Evolutionary conservation across 441 rosid species (phyloP), one percentile per base, ranked within the genome.

Genomic region (Erodium chrysanthum): DNA sequence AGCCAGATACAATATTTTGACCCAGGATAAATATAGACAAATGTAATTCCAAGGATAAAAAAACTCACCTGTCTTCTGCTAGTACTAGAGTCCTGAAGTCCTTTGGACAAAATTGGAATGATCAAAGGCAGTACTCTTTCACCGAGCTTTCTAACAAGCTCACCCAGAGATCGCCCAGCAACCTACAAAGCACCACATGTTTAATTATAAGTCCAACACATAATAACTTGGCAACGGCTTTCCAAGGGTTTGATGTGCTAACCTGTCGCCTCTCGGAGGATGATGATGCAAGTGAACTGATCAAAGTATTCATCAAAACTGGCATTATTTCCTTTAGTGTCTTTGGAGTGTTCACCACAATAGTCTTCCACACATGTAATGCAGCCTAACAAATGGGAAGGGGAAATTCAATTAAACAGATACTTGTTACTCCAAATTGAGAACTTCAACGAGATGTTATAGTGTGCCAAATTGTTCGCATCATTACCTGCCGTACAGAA

Each of bases 221-320:
- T 23, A 37, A 35, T 0, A 23, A 42, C 50, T 44, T 17, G 14
- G 66, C 25, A 42, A 50, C 50, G 42, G 40, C 15, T 64, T 58
- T 60, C 68, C 29, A 48, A 46, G 67, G 37, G 42, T 66, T 12
- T 56, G 7, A 75, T 64, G 31, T 37, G 70, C 75, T 73, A 78
- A 92, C 99, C 98, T 96, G 97, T 31, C 97, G 92, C 84, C 99
- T 92, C 77, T 96, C 99, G 37, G 94, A 88, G 63, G 99, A 92
- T 23, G 94, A 79, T 67, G 92, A 96, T 54, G 99, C 98, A 66
- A 96, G 88, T 56, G 99, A 96, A 72, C 89, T 77, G 68, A 96
- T 96, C 68, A 96, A 76, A 65, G 99, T 96, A 72, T 78, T 88
- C 99, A 92, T 96, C 77, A 96, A 78, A 75, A 96, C 84, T 61